These are phyloP conservation scores for Starmerella gropengiesseri DNA, from an alignment of 805 yeast species.

Conservation along the genomic window DNA sequence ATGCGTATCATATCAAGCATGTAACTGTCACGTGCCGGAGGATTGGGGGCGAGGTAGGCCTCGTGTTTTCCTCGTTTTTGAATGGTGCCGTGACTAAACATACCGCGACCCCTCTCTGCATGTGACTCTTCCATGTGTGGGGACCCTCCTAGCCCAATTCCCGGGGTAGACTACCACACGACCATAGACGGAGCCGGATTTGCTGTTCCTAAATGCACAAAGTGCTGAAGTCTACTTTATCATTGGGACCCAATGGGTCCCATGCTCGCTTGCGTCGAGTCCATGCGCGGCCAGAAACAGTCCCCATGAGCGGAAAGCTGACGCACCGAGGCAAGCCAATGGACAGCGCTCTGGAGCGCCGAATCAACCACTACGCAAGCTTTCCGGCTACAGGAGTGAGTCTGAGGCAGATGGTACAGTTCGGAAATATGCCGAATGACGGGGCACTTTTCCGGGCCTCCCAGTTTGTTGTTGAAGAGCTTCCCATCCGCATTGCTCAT, in stretches of 20 bases:
- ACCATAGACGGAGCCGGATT: too few species aligned
- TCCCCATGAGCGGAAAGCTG: slow-evolving; percentile 2
- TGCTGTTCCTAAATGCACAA: slow-evolving; percentile 1
- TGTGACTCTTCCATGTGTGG: slow-evolving; percentile 4
- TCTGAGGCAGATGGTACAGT: slow-evolving; percentile 80
- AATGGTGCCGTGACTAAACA: neutral
- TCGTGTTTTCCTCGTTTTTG: too few species aligned
- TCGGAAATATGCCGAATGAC: slow-evolving; percentile 68
- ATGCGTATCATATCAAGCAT: too few species aligned
- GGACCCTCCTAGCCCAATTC: too few species aligned
- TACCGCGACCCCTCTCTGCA: slow-evolving; percentile 7
- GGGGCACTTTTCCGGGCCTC: slow-evolving; percentile 75
- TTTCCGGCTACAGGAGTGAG: slow-evolving; percentile 77
- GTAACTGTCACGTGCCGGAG: too few species aligned
- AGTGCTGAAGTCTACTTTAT: neutral
- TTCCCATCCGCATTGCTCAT: slow-evolving; percentile 77
- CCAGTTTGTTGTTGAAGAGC: slow-evolving; percentile 72
- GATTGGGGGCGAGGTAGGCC: too few species aligned
- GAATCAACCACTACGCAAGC: slow-evolving; percentile 54
- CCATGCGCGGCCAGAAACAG: slow-evolving; percentile 1
- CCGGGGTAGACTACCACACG: too few species aligned
- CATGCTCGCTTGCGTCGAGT: slow-evolving; percentile 1
- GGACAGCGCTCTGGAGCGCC: slow-evolving; percentile 38
- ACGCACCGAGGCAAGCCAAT: slow-evolving; percentile 17
- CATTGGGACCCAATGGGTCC: slow-evolving; percentile 2